Conservation (phyloP, 805 yeast species). For the Starmerella davenportii region DNA sequence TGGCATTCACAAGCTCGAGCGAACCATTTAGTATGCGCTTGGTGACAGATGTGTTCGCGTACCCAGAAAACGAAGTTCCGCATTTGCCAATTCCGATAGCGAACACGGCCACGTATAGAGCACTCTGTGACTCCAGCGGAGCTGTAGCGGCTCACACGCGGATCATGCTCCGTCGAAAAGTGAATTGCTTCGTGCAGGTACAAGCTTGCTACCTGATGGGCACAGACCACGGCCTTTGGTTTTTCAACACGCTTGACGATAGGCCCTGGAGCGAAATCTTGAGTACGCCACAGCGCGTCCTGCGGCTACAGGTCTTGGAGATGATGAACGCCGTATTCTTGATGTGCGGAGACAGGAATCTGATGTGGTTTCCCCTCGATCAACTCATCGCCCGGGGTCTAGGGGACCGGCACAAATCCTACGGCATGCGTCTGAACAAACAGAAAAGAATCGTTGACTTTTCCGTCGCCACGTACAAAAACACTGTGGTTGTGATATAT, state of each 20-base stretch:
- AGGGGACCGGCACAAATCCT: conserved; percentile 11
- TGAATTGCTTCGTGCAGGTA: conserved; percentile 31
- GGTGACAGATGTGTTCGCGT: conserved; percentile 46
- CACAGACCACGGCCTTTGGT: conserved; percentile 41
- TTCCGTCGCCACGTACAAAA: conserved; percentile 3
- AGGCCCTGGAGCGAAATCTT: conserved; percentile 41
- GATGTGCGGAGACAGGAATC: conserved; percentile 37
- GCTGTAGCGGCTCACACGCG: conserved; percentile 10
- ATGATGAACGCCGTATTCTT: conserved; percentile 36
- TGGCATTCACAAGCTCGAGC: conserved; percentile 23
- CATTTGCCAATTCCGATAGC: conserved; percentile 20
- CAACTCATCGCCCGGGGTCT: conserved; percentile 29
- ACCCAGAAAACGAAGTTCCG: conserved; percentile 36
- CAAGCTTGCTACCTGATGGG: conserved; percentile 31
- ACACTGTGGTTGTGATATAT: conserved; percentile 36
- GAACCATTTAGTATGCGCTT: conserved; percentile 26
- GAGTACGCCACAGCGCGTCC: conserved; percentile 22
- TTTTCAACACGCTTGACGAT: conserved; percentile 19
- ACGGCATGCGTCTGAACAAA: conserved; percentile 32
- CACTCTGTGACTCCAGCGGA: conserved; percentile 12
- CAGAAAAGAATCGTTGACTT: conserved; percentile 37
- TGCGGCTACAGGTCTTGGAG: conserved; percentile 39
- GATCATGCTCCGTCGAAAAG: conserved; percentile 21
- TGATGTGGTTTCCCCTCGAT: conserved; percentile 47
- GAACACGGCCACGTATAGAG: conserved; percentile 22